Base-by-base conservation (phyloP, 2,329 filamentous ascomycete genomes). In the Leptoxyphium fumago region DNA sequence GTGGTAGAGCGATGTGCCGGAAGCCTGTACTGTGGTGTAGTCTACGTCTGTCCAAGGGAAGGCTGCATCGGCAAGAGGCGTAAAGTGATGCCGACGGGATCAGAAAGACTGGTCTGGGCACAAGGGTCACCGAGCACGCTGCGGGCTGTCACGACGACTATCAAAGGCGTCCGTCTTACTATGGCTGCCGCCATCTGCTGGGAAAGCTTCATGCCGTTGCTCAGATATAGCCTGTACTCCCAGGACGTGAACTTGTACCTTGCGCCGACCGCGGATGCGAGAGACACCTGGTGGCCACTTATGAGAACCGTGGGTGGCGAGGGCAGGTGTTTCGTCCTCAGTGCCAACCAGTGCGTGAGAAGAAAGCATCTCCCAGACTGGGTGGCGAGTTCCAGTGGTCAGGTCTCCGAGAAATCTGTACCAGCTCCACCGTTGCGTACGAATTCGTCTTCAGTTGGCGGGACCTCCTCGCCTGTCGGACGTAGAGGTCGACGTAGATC, bases 191-290 rank as follows among this genome's bases (percentile, higher is more conserved):
- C 87, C 2, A 93, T 96, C 52, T 94, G 88, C 69, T 95, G 88
- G 88, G 88, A 96, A 63, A 94, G 84, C 62, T 94, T 89, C 66
- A 95, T 94, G 87, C 88, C 88, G 0, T 68, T 95, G 14, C 70
- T 95, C 7, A 76, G 89, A 14, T 83, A 94, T 59, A 74, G 78
- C 13, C 70, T 95, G 32, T 96, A 95, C 62, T 74, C 77, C 2
- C 89, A 95, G 62, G 94, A 94, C 58, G 78, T 95, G 55, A 94
- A 94, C 60, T 66, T 95, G 10, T 95, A 89, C 63, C 75, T 95
- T 2, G 87, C 88, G 0, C 89, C 89, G 0, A 95, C 88, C 1
- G 88, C 88, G 1, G 89, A 95, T 64, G 76, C 72, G 15, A 73
- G 88, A 48, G 83, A 89, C 55, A 78, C 84, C 0, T 96, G 89